Evolutionary conservation across 257 asterid genomes (phyloP).

Genomic region (Penstemon davidsonii): DNA sequence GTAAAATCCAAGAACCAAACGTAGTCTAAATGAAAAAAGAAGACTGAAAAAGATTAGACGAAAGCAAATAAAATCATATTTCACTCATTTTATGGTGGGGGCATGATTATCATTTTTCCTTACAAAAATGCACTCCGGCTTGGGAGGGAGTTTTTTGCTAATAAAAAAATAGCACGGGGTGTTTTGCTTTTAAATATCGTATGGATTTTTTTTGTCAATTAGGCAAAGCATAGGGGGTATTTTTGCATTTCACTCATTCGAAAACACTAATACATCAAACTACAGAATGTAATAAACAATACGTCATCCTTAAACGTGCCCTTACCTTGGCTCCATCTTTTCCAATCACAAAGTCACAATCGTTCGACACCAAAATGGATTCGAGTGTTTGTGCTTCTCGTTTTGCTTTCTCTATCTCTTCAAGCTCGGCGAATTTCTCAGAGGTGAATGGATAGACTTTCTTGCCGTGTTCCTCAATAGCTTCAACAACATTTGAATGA

Average conservation of each 20-base stretch:
- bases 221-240: too few relatives aligned
- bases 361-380: conserved; percentile 64
- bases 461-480: conserved; percentile 71
- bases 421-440: conserved; percentile 69
- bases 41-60: neutral
- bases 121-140: too few relatives aligned
- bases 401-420: conserved; percentile 71
- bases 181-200: too few relatives aligned
- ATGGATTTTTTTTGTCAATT: too few relatives aligned
- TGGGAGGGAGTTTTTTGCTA: too few relatives aligned
- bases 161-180: too few relatives aligned
- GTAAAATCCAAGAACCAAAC: too few relatives aligned
- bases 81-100: neutral
- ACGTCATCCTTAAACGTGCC: neutral
- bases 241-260: too few relatives aligned
- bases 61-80: neutral
- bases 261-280: neutral
- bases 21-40: too few relatives aligned
- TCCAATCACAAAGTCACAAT: conserved; percentile 67
- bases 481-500: conserved; percentile 65
- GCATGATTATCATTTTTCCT: too few relatives aligned
- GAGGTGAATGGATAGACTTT: conserved; percentile 80
- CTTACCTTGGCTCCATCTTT: conserved; percentile 72
- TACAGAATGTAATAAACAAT: neutral
- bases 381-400: conserved; percentile 85